A percentile compares a stretch with the other conserved stretches of the same genome.
Conservation (phyloP, 2,329 filamentous ascomycete species). For the Cladophialophora chaetospira region DNA sequence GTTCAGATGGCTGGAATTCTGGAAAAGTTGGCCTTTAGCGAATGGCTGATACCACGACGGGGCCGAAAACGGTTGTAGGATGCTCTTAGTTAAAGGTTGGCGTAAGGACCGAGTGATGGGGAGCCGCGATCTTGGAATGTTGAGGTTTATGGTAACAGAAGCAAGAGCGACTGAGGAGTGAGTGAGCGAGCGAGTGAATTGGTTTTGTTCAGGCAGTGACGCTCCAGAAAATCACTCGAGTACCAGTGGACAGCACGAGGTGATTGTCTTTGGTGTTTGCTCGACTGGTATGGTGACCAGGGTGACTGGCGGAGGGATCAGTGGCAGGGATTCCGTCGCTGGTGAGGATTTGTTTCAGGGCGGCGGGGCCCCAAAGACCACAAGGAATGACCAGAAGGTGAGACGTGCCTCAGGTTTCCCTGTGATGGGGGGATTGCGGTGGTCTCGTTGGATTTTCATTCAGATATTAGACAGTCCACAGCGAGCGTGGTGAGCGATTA, state of each 20-base stretch:
- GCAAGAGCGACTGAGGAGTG: background rate
- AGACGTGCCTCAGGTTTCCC: constrained; percentile 8
- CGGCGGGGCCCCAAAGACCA: constrained; percentile 6
- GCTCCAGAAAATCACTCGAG: constrained; percentile 7
- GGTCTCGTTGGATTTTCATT: background rate
- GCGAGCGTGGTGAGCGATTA: background rate
- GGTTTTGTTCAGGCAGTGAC: constrained; percentile 1
- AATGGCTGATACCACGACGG: background rate
- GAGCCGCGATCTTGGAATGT: constrained; percentile 6
- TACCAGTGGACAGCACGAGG: background rate
- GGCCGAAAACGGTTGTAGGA: background rate
- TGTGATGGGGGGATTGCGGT: constrained; percentile 7
- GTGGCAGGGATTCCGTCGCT: constrained; percentile 16
- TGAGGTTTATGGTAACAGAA: constrained; percentile 1
- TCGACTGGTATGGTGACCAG: constrained; percentile 11
- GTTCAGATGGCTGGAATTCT: constrained; percentile 1
- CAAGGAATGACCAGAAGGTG: constrained; percentile 8
- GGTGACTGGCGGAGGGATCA: constrained; percentile 23
- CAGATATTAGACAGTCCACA: background rate
- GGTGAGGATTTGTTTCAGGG: constrained; percentile 28
- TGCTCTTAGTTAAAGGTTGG: background rate
- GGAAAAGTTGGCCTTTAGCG: constrained; percentile 2
- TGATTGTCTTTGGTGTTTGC: constrained; percentile 6
- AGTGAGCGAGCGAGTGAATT: constrained; percentile 10
- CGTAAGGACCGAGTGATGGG: background rate